These are phyloP conservation scores for Lodderomyces theae DNA, from an alignment of 1,139 yeast species.

Conservation along the genomic window DNA sequence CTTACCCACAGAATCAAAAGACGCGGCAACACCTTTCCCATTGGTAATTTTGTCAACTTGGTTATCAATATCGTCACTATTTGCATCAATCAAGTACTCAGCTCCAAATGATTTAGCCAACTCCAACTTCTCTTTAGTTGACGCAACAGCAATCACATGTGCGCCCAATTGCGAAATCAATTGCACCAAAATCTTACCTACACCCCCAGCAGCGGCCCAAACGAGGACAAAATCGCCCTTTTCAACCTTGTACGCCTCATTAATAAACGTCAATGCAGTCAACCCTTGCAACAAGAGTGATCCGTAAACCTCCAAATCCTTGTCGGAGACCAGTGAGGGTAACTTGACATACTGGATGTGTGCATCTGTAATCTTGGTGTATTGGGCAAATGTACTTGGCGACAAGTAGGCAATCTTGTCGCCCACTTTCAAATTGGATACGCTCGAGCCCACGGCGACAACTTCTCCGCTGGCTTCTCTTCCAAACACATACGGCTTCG, in stretches of 20 bases:
- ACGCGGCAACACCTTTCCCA: conserved; percentile 70
- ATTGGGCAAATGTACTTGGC: conserved; percentile 65
- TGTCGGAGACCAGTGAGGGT: conserved; percentile 46
- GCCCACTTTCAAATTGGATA: conserved; percentile 58
- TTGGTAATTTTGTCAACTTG: conserved; percentile 65
- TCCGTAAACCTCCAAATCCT: conserved; percentile 52
- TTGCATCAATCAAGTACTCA: conserved; percentile 61
- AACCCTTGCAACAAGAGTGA: conserved; percentile 68
- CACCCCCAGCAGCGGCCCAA: conserved; percentile 96
- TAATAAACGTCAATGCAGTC: conserved; percentile 70
- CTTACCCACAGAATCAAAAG: conserved; percentile 82
- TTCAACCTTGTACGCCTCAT: conserved; percentile 64
- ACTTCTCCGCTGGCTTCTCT: conserved; percentile 80
- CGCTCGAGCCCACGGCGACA: conserved; percentile 63
- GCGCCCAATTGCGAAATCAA: conserved; percentile 64
- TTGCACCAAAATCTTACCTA: conserved; percentile 70
- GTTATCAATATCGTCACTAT: conserved; percentile 52
- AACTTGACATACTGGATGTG: conserved; percentile 42
- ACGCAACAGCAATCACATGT: conserved; percentile 79
- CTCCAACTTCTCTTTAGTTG: conserved; percentile 62
- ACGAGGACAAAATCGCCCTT: conserved; percentile 68
- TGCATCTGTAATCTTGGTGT: conserved; percentile 46
- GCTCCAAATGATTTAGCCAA: conserved; percentile 73
- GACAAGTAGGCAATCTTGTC: conserved; percentile 66
- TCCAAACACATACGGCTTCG: conserved; percentile 66